Evolutionary conservation across 2,329 filamentous ascomycete genomes (phyloP).

Genomic region (Myriosclerotinia duriaeana): DNA sequence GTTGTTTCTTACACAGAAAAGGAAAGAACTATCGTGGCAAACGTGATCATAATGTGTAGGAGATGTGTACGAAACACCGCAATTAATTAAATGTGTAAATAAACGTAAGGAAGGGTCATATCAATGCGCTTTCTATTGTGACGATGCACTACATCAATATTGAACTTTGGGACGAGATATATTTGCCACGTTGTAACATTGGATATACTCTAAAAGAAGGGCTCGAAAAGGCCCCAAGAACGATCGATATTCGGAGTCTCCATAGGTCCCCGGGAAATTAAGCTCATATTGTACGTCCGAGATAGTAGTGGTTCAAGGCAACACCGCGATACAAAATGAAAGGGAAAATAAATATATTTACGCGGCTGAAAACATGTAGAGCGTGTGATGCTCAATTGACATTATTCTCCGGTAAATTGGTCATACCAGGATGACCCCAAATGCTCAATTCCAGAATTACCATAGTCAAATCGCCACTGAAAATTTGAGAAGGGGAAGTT

Average conservation of each 20-base stretch:
- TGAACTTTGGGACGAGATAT: not conserved
- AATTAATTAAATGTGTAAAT: not conserved
- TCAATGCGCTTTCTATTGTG: not conserved
- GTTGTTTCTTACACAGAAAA: not conserved
- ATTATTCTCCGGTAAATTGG: not conserved
- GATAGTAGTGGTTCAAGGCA: not conserved
- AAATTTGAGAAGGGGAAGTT: not conserved
- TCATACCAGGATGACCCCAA: not conserved
- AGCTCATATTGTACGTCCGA: not conserved
- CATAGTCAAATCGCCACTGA: not conserved
- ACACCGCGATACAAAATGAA: not conserved
- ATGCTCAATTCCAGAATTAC: not conserved
- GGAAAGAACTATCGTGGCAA: conserved; percentile 4
- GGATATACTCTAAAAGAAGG: not conserved
- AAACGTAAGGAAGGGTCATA: not conserved
- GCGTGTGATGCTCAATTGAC: not conserved
- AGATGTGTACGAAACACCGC: not conserved
- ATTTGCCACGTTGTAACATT: not conserved
- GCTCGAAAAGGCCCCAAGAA: not conserved
- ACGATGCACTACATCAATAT: conserved; percentile 9
- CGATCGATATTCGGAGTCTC: not conserved
- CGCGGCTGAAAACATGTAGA: conserved; percentile 10
- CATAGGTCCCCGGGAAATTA: conserved; percentile 8
- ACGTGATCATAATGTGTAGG: not conserved
- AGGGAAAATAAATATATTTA: conserved; percentile 2